These are phyloP conservation scores for Polychaeton citri DNA, from an alignment of 2,329 filamentous ascomycete genomes.

Conservation along the genomic window DNA sequence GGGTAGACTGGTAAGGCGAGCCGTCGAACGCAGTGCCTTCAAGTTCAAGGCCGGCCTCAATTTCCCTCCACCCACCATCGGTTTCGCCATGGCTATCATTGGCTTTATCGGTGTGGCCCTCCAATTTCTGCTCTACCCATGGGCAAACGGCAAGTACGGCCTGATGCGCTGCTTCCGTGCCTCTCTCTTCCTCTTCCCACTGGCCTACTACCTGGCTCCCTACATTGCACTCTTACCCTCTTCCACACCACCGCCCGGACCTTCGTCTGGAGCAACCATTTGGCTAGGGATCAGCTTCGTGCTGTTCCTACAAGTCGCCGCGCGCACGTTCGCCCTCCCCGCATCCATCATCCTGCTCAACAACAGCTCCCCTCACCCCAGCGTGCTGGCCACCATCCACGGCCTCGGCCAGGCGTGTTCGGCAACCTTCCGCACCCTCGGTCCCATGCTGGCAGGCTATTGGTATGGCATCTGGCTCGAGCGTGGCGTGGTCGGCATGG, in stretches of 20 bases:
- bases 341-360: conserved; percentile 45
- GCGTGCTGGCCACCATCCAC: conserved; percentile 44
- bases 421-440: conserved; percentile 41
- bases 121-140: conserved; percentile 59
- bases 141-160: conserved; percentile 51
- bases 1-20: conserved; percentile 22
- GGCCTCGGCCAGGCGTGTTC: conserved; percentile 45
- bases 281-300: conserved; percentile 55
- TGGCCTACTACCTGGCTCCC: conserved; percentile 56
- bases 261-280: conserved; percentile 41
- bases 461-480: conserved; percentile 41
- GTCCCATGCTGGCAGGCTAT: conserved; percentile 42
- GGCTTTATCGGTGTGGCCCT: conserved; percentile 63
- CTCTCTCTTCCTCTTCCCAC: conserved; percentile 57
- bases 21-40: conserved; percentile 28
- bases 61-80: conserved; percentile 57
- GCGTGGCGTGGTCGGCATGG: conserved; percentile 40
- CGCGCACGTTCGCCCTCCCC: conserved; percentile 54
- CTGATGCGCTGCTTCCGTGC: conserved; percentile 54
- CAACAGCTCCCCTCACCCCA: conserved; percentile 43
- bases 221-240: conserved; percentile 58
- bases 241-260: conserved; percentile 30
- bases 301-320: conserved; percentile 55
- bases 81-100: conserved; percentile 64
- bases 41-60: conserved; percentile 61